Percentiles rank a stretch among this genome's conserved stretches.
These are phyloP conservation scores for Linnemannia schmuckeri DNA, from an alignment of 192 early-diverging fungal genomes.

Conservation along the genomic window DNA sequence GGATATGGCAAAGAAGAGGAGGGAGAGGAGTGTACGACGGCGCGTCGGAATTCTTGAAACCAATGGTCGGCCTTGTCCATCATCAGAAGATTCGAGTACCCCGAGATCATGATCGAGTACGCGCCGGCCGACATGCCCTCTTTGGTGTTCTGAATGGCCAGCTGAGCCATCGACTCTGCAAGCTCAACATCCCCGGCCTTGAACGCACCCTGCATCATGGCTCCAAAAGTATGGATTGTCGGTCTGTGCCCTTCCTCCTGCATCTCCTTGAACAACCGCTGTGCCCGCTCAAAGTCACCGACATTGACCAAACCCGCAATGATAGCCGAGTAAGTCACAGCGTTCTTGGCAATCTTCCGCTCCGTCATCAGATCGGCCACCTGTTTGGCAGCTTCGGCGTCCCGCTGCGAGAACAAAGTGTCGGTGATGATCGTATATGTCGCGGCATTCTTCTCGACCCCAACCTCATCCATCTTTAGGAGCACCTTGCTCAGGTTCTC, in stretches of 20 bases:
- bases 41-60: slow-evolving; percentile 18
- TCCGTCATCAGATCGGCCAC: slow-evolving; percentile 32
- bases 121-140: slow-evolving; percentile 30
- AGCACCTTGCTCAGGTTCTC: slow-evolving; percentile 15
- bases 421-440: slow-evolving; percentile 42
- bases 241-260: slow-evolving; percentile 14
- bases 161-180: slow-evolving; percentile 42
- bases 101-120: slow-evolving; percentile 43
- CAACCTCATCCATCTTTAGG: slow-evolving; percentile 8
- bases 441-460: neutral
- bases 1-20: neutral
- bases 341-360: slow-evolving; percentile 11
- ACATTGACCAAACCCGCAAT: slow-evolving; percentile 31
- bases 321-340: slow-evolving; percentile 35
- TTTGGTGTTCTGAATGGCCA: slow-evolving; percentile 19
- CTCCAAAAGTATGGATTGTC: slow-evolving; percentile 39
- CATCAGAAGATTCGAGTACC: slow-evolving; percentile 31
- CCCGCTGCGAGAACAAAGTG: slow-evolving; percentile 34
- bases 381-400: slow-evolving; percentile 19
- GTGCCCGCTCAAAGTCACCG: slow-evolving; percentile 3
- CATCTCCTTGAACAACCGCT: slow-evolving; percentile 30
- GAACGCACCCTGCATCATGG: slow-evolving; percentile 50
- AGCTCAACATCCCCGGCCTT: slow-evolving; percentile 6
- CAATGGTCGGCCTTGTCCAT: slow-evolving; percentile 43
- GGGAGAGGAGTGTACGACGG: neutral